Conservation (phyloP, 768 basidiomycete species). For the Russula sp. region DNA sequence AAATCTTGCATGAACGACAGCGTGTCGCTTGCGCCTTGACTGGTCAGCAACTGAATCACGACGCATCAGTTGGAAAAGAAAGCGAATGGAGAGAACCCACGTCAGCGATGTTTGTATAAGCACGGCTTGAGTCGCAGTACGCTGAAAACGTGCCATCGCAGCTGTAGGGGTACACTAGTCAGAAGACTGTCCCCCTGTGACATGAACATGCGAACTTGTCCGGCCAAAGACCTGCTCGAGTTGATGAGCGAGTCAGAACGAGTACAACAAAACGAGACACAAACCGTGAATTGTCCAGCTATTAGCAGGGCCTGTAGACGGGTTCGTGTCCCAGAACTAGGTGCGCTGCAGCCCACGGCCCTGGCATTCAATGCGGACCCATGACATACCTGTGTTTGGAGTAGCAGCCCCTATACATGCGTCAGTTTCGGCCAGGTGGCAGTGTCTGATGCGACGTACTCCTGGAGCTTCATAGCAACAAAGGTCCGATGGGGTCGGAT, state of each 20-base stretch:
- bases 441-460: constrained; percentile 34
- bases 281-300: constrained; percentile 74
- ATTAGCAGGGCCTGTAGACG: constrained; percentile 53
- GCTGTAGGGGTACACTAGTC: constrained; percentile 32
- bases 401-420: not conserved
- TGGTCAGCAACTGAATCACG: constrained; percentile 43
- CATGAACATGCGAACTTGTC: constrained; percentile 41
- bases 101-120: constrained; percentile 39
- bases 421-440: not conserved
- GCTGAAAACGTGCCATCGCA: constrained; percentile 44
- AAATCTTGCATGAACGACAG: constrained; percentile 55
- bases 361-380: not conserved
- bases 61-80: not conserved
- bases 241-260: constrained; percentile 6
- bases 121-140: constrained; percentile 39
- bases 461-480: constrained; percentile 68
- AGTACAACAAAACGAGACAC: constrained; percentile 17
- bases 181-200: not conserved
- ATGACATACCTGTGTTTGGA: constrained; percentile 46
- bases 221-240: constrained; percentile 53
- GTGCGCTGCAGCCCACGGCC: not conserved
- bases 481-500: constrained; percentile 35
- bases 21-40: constrained; percentile 54
- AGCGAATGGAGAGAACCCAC: constrained; percentile 26
- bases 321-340: constrained; percentile 70